phyloP scores from a whole-genome alignment of 2,329 filamentous ascomycete genomes.

The Fusarium sp. region DNA sequence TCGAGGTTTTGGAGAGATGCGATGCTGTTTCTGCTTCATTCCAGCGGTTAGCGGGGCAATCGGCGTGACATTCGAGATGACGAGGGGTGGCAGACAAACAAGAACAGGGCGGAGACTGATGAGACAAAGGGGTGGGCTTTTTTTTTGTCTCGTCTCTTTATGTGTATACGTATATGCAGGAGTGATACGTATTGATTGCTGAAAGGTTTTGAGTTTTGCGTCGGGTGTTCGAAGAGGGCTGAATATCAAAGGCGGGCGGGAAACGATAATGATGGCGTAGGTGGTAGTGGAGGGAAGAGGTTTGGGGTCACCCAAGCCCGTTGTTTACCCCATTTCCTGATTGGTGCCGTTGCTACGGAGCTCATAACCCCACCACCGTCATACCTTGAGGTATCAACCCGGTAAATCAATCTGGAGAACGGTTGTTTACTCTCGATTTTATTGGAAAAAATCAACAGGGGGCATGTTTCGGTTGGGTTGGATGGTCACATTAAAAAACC shows the following conservation, averaged over 20 bases:
- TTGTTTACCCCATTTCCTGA: conserved; percentile 47
- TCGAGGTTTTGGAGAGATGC: conserved; percentile 23
- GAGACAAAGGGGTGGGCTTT: conserved; percentile 20
- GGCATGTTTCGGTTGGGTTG: neutral
- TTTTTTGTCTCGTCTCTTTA: conserved; percentile 6
- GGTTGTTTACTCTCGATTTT: neutral
- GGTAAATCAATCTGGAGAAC: neutral
- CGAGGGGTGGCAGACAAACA: conserved; percentile 20
- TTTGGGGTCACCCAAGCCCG: neutral
- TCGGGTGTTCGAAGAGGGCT: conserved; percentile 14
- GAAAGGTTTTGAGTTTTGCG: conserved; percentile 5
- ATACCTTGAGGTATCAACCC: conserved; percentile 19
- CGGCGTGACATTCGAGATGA: conserved; percentile 9
- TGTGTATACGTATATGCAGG: conserved; percentile 3
- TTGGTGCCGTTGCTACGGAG: conserved; percentile 47
- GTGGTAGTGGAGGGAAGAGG: conserved; percentile 4
- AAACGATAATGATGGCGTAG: conserved; percentile 26
- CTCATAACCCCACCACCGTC: conserved; percentile 40
- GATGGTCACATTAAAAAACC: neutral
- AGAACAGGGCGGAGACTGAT: conserved; percentile 11
- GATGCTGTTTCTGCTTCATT: conserved; percentile 43
- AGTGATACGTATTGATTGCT: conserved; percentile 19
- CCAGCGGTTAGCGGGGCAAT: conserved; percentile 55
- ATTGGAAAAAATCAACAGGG: neutral
- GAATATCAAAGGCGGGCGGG: conserved; percentile 26